phyloP scores from a whole-genome alignment of 345 rosid genomes.

The Erucastrum elatum region DNA sequence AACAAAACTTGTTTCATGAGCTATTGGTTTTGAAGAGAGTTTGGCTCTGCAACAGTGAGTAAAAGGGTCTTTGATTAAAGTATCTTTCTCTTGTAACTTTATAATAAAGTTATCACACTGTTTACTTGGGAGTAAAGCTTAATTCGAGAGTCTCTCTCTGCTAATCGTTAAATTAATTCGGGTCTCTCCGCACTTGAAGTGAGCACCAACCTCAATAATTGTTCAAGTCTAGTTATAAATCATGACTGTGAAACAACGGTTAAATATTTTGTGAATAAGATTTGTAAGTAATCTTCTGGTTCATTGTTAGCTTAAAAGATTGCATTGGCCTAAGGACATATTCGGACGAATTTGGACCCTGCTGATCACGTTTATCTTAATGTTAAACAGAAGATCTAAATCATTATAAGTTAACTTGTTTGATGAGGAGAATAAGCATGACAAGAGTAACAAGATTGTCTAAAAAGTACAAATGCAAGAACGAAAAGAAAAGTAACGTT shows the following conservation, averaged over 20 bases:
- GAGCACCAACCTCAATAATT: background rate
- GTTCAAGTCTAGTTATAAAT: background rate
- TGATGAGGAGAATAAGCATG: conserved; percentile 24
- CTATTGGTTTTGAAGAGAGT: conserved; percentile 29
- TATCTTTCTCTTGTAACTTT: conserved; percentile 20
- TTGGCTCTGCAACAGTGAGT: conserved; percentile 8
- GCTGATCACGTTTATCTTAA: background rate
- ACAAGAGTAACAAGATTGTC: conserved; percentile 20
- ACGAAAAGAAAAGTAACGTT: conserved; percentile 23
- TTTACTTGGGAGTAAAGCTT: conserved; percentile 4
- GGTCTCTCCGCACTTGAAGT: background rate
- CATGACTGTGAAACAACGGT: background rate
- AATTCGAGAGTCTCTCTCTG: background rate
- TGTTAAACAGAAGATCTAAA: background rate
- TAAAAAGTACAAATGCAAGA: conserved; percentile 35
- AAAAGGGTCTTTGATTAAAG: conserved; percentile 4
- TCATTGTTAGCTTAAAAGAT: background rate
- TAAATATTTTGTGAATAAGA: background rate
- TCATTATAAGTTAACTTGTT: conserved; percentile 10
- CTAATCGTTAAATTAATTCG: background rate
- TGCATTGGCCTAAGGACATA: background rate
- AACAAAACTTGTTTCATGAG: conserved; percentile 17
- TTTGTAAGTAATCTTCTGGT: background rate
- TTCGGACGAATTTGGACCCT: background rate
- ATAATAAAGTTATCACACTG: conserved; percentile 11